A percentile compares a stretch with the other conserved stretches of the same genome.
These are phyloP conservation scores for Cupressus sempervirens DNA, from an alignment of 75 land plant genomes.

Conservation along the genomic window DNA sequence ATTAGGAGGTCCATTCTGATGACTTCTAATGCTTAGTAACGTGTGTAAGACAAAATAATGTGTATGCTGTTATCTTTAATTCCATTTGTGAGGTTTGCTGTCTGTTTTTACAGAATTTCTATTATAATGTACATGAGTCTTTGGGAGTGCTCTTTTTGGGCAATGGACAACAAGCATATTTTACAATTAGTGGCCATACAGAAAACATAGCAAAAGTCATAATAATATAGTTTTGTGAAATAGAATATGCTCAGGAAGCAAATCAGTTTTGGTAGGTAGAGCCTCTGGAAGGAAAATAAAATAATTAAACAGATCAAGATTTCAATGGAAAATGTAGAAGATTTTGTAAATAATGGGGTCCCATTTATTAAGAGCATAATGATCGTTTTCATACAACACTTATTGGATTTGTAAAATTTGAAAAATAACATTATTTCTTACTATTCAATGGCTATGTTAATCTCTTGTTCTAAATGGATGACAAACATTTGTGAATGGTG, in stretches of 20 bases:
- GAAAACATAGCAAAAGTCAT: background rate
- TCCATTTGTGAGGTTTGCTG: background rate
- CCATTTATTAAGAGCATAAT: no score
- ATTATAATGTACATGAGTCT: background rate
- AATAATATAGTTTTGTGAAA: background rate
- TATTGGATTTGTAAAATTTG: no score
- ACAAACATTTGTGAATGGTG: background rate
- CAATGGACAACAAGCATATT: background rate
- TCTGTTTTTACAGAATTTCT: background rate
- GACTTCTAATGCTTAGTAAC: no score
- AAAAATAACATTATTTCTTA: background rate
- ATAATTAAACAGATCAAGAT: background rate
- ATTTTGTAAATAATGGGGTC: background rate
- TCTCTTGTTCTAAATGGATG: no score
- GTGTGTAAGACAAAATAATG: no score
- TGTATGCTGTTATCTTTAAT: background rate
- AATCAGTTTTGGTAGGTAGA: background rate
- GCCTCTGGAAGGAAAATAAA: background rate
- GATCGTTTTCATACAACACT: no score
- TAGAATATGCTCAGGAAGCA: background rate
- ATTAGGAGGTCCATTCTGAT: no score
- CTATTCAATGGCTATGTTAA: background rate
- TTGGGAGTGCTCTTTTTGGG: background rate
- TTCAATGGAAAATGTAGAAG: background rate
- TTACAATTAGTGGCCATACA: background rate